These are phyloP conservation scores for Paramecium octaurelia DNA, from an alignment of 73 alveolate genomes.

Conservation along the genomic window DNA sequence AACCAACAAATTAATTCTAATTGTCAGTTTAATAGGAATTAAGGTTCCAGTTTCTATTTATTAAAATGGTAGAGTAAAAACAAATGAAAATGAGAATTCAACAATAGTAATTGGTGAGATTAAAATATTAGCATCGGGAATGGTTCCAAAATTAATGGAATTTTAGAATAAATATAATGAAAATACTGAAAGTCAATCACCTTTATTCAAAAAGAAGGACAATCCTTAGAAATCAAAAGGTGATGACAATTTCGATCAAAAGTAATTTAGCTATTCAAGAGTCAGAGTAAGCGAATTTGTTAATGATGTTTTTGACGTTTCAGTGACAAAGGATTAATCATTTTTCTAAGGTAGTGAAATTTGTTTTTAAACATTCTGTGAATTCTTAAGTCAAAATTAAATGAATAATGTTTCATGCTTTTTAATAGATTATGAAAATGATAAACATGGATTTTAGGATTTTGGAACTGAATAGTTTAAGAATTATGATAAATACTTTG, in stretches of 20 bases:
- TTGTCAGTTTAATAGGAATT: conserved; percentile 1
- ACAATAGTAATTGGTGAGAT: neutral
- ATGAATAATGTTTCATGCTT: neutral
- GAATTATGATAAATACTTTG: conserved; percentile 7
- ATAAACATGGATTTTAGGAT: conserved; percentile 2
- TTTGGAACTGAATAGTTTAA: neutral
- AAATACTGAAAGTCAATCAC: neutral
- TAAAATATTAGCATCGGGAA: neutral
- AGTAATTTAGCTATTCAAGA: neutral
- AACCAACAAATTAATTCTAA: neutral
- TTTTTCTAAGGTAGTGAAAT: neutral
- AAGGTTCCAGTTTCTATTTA: neutral
- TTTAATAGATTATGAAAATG: conserved; percentile 2
- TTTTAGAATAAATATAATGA: neutral
- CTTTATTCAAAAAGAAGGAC: neutral
- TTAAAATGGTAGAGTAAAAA: conserved; percentile 2
- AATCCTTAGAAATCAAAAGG: neutral
- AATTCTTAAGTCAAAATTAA: neutral
- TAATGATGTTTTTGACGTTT: neutral
- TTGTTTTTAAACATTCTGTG: neutral
- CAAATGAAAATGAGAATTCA: neutral
- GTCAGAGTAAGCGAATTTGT: neutral
- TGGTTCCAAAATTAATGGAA: neutral
- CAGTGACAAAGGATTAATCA: neutral
- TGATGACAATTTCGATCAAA: neutral